Evolutionary conservation across 805 yeast genomes (phyloP).

Genomic region (Vanderwaltozyma tropicalis): DNA sequence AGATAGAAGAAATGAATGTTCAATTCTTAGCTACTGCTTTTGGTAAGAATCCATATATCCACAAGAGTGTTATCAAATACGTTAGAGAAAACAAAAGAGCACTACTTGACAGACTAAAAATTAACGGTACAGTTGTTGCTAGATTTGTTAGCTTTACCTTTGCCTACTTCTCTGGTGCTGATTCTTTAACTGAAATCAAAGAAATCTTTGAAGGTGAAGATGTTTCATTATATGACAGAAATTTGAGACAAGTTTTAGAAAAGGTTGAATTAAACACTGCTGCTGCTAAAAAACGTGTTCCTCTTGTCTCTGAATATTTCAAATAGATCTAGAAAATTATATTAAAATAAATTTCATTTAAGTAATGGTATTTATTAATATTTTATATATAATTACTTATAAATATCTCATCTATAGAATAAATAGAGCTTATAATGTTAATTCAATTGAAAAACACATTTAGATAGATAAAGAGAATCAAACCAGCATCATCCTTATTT

Average conservation of each 20-base stretch:
- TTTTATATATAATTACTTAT: no score
- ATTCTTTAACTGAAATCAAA: slow-evolving; percentile 27
- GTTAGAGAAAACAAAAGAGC: slow-evolving; percentile 34
- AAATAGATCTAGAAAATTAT: not conserved
- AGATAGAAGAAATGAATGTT: slow-evolving; percentile 43
- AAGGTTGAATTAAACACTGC: slow-evolving; percentile 8
- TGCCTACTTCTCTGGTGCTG: slow-evolving; percentile 31
- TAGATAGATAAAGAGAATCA: no score
- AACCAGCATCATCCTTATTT: no score
- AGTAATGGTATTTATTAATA: no score
- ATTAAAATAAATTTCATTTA: no score
- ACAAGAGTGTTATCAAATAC: slow-evolving; percentile 36
- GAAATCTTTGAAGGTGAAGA: slow-evolving; percentile 28
- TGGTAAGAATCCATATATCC: slow-evolving; percentile 33
- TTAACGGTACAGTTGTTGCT: slow-evolving; percentile 37
- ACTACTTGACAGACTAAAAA: slow-evolving; percentile 33
- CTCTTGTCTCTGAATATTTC: slow-evolving; percentile 2
- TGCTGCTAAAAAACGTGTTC: not conserved
- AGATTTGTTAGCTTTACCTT: slow-evolving; percentile 31
- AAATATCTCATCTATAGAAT: no score
- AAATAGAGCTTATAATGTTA: no score
- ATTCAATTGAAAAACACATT: no score
- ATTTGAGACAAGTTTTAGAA: slow-evolving; percentile 11
- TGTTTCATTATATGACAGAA: slow-evolving; percentile 10
- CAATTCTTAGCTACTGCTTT: slow-evolving; percentile 39